Base-by-base conservation (phyloP, 257 asterid genomes). In the Capsicum chinense region DNA sequence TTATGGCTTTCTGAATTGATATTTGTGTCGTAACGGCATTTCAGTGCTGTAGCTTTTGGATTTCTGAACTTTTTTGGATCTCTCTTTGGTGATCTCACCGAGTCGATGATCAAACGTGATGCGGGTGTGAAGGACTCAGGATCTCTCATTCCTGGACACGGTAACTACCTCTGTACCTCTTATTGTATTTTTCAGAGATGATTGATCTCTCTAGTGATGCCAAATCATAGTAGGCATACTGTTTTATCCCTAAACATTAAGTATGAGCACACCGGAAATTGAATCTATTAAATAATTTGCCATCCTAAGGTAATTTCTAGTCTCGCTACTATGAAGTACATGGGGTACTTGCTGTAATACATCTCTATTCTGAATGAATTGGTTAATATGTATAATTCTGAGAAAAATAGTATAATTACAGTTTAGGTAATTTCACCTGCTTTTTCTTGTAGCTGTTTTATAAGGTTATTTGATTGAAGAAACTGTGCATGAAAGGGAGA, bases 91-190 rank as follows among this genome's bases (percentile, higher is more conserved):
- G 98, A 97, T 89, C 97, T 97, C 48, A 87, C 90, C 3, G 99
- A 97, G 91, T 95, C 99, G 48, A 93, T 97, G 94, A 97, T 97
- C 91, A 97, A 97, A 90, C 98, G 99, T 84, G 99, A 97, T 88
- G 99, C 99, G 0, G 98, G 99, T 73, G 99, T 93, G 87, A 97
- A 97, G 89, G 99, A 97, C 88, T 97, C 98, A 47, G 99, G 99
- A 63, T 91, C 98, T 0, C 99, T 95, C 85, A 97, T 97, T 87
- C 99, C 99, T 54, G 99, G 99, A 74, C 99, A 97, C 66, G 99
- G 99, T 97, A 93, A 91, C 17, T 15, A 63, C 85, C 58, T 10
- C 67, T 82, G 12, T 48, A 6, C 83, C 16, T 86, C 44, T 37
- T 73, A 57, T 66, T 47, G 64, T 56, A 33, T 50, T 78, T 52